phyloP scores from a whole-genome alignment of 78 protist species.

The Guillardia theta region DNA sequence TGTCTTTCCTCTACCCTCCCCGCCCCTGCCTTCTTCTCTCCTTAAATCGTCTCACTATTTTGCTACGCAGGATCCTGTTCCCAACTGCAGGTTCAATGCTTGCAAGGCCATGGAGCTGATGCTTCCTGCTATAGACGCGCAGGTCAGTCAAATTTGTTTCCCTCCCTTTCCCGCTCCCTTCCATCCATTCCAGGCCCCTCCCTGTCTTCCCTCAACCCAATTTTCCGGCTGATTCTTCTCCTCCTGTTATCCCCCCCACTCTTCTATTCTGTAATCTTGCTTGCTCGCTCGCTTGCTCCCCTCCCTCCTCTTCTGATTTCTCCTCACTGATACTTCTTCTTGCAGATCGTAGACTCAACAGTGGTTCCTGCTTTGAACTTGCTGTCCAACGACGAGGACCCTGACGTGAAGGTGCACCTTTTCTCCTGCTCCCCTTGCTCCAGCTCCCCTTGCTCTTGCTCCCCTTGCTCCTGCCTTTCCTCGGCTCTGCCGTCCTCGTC shows the following conservation, averaged over 20 bases:
- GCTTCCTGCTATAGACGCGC: background rate
- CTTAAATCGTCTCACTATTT: background rate
- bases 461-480: too few species aligned
- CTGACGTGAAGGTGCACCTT: background rate
- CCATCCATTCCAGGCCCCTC: background rate
- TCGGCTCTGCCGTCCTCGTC: too few species aligned
- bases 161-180: background rate
- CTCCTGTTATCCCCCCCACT: background rate
- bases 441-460: too few species aligned
- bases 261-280: background rate
- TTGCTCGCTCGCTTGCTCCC: background rate
- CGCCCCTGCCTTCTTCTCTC: background rate
- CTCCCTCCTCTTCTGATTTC: background rate
- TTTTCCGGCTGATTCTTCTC: background rate
- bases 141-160: background rate
- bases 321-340: background rate
- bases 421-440: too few species aligned
- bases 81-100: constrained; percentile 39
- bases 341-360: background rate
- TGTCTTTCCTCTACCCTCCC: background rate
- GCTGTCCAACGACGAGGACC: background rate
- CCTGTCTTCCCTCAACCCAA: background rate
- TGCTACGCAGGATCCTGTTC: background rate
- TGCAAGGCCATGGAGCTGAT: background rate
- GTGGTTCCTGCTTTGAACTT: background rate